Evolutionary conservation across 2,329 filamentous ascomycete species (phyloP).

Genomic region (Furcasterigmium sp.): DNA sequence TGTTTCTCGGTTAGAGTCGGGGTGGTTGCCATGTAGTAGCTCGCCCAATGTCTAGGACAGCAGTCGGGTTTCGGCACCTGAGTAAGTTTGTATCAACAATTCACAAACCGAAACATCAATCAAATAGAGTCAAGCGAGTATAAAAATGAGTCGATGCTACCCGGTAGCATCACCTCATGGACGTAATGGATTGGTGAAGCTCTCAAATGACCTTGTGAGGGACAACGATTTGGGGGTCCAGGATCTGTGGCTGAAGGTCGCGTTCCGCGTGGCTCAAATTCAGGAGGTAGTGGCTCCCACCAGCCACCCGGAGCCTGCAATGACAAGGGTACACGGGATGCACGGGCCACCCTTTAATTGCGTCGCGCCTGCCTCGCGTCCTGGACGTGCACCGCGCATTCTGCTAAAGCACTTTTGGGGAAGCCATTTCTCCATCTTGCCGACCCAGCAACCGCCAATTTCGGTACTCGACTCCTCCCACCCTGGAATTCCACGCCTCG

Average conservation of each 20-base stretch:
- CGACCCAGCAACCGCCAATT: neutral
- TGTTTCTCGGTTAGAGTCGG: neutral
- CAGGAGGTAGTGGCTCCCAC: neutral
- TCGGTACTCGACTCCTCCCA: neutral
- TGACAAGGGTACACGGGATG: slow-evolving; percentile 11
- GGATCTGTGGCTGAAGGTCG: neutral
- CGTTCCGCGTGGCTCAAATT: too few species aligned
- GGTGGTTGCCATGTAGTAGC: neutral
- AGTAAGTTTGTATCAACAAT: too few species aligned
- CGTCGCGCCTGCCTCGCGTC: slow-evolving; percentile 13
- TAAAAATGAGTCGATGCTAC: too few species aligned
- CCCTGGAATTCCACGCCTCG: neutral
- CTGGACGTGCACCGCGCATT: slow-evolving; percentile 14
- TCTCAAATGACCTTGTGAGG: too few species aligned
- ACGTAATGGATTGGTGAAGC: too few species aligned
- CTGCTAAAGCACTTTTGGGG: slow-evolving; percentile 8
- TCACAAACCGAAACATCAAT: too few species aligned
- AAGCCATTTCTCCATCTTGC: neutral
- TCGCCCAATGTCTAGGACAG: too few species aligned
- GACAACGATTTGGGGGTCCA: too few species aligned
- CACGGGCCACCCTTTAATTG: slow-evolving; percentile 14
- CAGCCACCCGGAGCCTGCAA: neutral
- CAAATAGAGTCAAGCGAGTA: too few species aligned
- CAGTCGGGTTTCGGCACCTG: too few species aligned
- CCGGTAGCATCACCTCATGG: too few species aligned